Evolutionary conservation across 1,139 yeast genomes (phyloP).

Genomic region (Meyerozyma guilliermondii): DNA sequence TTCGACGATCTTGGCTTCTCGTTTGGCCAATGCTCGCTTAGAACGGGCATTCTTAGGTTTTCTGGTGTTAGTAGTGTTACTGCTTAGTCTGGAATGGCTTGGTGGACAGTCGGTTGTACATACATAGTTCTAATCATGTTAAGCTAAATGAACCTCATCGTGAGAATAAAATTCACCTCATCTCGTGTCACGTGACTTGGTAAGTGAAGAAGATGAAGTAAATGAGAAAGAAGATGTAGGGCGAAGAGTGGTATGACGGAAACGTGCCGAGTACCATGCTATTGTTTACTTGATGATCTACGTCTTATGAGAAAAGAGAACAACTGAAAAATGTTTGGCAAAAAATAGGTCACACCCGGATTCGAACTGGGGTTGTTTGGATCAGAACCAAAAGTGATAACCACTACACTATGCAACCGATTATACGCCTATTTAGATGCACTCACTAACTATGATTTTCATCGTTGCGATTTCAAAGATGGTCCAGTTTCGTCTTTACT

Average conservation of each 20-base stretch:
- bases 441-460: neutral
- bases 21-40: constrained; percentile 87
- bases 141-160: neutral
- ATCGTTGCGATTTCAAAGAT: neutral
- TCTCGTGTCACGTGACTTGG: neutral
- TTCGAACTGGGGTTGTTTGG: constrained; percentile 18
- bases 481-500: too few relatives aligned
- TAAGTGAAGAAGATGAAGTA: neutral
- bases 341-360: constrained; percentile 16
- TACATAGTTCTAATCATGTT: constrained; percentile 66
- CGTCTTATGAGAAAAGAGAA: neutral
- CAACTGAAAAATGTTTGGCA: neutral
- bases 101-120: constrained; percentile 11
- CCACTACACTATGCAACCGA: constrained; percentile 12
- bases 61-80: constrained; percentile 12
- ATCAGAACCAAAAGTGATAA: constrained; percentile 16
- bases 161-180: neutral
- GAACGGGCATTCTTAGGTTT: constrained; percentile 93
- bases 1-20: constrained; percentile 84
- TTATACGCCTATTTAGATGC: neutral
- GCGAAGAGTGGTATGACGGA: neutral
- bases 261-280: neutral
- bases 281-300: neutral
- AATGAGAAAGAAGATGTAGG: neutral
- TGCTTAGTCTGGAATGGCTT: neutral